Conservation (phyloP, 208 protist species). For the Trypanosoma grayi region DNA sequence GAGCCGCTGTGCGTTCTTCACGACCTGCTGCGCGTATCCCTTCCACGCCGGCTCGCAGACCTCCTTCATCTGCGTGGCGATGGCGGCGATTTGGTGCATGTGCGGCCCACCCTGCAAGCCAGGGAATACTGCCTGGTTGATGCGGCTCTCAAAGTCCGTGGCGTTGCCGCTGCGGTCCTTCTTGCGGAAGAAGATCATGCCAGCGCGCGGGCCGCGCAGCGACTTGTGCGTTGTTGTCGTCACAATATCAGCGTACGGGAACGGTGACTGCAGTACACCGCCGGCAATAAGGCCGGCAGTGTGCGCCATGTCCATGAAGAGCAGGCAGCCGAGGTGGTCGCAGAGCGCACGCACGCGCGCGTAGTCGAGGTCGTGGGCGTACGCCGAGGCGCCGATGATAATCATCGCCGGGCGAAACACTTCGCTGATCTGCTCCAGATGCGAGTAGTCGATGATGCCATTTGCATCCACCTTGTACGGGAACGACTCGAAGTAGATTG, state of each 20-base stretch:
- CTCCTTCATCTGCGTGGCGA: constrained; percentile 96
- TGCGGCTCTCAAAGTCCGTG: constrained; percentile 89
- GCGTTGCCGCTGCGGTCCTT: constrained; percentile 61
- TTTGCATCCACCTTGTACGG: constrained; percentile 94
- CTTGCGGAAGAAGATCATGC: constrained; percentile 98
- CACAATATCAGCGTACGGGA: constrained; percentile 97
- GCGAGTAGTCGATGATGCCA: constrained; percentile 97
- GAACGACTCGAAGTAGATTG: constrained; percentile 98
- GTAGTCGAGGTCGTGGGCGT: constrained; percentile 98
- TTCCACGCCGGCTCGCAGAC: constrained; percentile 92
- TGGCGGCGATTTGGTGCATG: constrained; percentile 97
- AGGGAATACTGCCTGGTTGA: constrained; percentile 99
- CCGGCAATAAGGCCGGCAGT: constrained; percentile 94
- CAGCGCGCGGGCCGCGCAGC: constrained; percentile 97
- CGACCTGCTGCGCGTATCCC: constrained; percentile 91
- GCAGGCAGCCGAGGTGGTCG: constrained; percentile 85
- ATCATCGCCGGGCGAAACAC: constrained; percentile 97
- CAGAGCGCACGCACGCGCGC: constrained; percentile 79
- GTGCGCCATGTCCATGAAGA: constrained; percentile 99
- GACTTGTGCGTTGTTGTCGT: constrained; percentile 99
- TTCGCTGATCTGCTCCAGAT: constrained; percentile 77
- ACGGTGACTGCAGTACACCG: constrained; percentile 86
- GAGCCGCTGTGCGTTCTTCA: constrained; percentile 87
- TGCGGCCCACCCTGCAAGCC: constrained; percentile 98
- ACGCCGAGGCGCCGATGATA: constrained; percentile 96